These are phyloP conservation scores for Dendrostoma leiphaemia DNA, from an alignment of 2,329 filamentous ascomycete genomes.

Conservation along the genomic window DNA sequence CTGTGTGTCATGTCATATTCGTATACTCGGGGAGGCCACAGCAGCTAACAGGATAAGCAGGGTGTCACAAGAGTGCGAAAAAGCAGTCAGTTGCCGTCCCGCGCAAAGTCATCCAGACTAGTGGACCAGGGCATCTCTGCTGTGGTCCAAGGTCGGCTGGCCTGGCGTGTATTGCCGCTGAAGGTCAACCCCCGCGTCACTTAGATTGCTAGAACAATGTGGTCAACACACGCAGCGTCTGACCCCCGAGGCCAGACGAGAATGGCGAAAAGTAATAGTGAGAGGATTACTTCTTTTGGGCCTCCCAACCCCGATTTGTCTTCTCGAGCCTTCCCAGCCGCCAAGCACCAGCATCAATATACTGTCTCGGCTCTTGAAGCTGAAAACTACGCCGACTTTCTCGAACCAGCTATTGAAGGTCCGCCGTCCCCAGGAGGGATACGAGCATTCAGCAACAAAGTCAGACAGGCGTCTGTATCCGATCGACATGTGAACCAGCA, in stretches of 20 bases:
- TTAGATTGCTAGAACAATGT: constrained; percentile 14
- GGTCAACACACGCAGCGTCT: constrained; percentile 12
- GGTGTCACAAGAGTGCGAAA: constrained; percentile 14
- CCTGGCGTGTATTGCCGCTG: constrained; percentile 10
- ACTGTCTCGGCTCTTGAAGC: constrained; percentile 17
- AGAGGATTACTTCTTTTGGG: constrained; percentile 8
- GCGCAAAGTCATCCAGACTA: constrained; percentile 17
- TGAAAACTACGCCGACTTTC: constrained; percentile 37
- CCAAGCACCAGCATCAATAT: constrained; percentile 13
- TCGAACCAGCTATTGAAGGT: constrained; percentile 59
- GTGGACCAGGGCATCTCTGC: constrained; percentile 15
- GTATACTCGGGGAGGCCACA: constrained; percentile 2
- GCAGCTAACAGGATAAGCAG: constrained; percentile 15
- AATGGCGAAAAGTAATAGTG: constrained; percentile 15
- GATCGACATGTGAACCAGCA: constrained; percentile 46
- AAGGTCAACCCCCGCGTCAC: constrained; percentile 2
- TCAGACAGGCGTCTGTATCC: constrained; percentile 51
- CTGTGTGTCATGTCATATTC: not conserved
- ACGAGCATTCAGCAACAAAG: constrained; percentile 57
- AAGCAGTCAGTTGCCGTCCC: constrained; percentile 14
- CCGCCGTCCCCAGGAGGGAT: constrained; percentile 60
- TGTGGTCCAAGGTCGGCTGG: constrained; percentile 10
- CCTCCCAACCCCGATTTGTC: constrained; percentile 3
- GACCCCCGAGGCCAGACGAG: constrained; percentile 14
- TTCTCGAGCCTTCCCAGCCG: constrained; percentile 5